phyloP scores from a whole-genome alignment of 257 asterid genomes.

The Fraxinus quadrangulata region DNA sequence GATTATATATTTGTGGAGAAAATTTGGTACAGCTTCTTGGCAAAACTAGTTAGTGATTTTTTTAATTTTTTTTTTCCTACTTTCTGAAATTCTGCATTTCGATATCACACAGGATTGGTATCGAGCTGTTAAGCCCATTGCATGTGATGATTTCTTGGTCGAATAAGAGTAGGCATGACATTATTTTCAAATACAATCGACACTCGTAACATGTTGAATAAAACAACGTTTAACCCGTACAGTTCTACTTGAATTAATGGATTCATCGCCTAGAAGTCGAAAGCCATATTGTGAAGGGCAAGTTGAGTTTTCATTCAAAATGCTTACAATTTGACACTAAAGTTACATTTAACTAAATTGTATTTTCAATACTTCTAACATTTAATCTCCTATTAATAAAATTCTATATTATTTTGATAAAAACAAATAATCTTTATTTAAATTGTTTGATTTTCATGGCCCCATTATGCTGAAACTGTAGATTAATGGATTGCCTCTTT shows the following conservation, averaged over 20 bases:
- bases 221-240: not conserved
- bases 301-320: no score
- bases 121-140: not conserved
- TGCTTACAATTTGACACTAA: no score
- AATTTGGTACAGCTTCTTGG: no score
- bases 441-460: not conserved
- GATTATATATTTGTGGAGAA: not conserved
- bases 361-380: not conserved
- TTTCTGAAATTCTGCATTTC: not conserved
- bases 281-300: not conserved
- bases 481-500: not conserved
- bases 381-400: no score
- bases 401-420: no score
- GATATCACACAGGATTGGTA: not conserved
- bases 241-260: not conserved
- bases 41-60: no score
- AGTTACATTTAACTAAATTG: no score
- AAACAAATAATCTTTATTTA: not conserved
- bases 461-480: not conserved
- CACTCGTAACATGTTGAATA: no score
- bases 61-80: no score
- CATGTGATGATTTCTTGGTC: not conserved
- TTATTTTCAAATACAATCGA: no score
- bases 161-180: not conserved
- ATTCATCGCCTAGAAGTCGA: not conserved